Conservation (phyloP, 2,329 filamentous ascomycete genomes). For the Dissoconium aciculare region DNA sequence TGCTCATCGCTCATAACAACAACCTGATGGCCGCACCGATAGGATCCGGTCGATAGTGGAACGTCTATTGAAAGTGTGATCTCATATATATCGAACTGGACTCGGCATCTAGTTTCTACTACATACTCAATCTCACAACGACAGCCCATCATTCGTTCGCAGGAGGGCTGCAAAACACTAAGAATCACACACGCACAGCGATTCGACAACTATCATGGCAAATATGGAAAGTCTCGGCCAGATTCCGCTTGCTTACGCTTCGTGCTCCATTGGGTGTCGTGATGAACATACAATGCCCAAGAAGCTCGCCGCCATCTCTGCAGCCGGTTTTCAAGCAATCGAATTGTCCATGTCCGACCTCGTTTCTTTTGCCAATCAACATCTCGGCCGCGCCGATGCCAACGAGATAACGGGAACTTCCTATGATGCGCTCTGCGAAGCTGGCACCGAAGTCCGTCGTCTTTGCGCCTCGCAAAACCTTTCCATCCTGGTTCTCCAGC, state of each 20-base stretch:
- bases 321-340: constrained; percentile 51
- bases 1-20: no score
- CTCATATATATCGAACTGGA: no score
- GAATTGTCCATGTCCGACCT: constrained; percentile 66
- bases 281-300: constrained; percentile 39
- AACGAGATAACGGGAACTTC: constrained; percentile 38
- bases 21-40: no score
- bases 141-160: no score
- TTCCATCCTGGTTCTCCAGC: constrained; percentile 56
- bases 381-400: constrained; percentile 25
- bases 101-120: no score
- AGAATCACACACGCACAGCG: no score
- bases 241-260: constrained; percentile 40
- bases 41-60: no score
- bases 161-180: no score
- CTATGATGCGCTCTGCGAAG: constrained; percentile 42
- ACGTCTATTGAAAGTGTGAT: no score
- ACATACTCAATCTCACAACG: no score
- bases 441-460: constrained; percentile 40
- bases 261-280: constrained; percentile 40
- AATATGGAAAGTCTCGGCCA: constrained; percentile 14
- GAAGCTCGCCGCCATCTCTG: constrained; percentile 48
- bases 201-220: no score
- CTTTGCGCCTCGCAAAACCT: constrained; percentile 42
- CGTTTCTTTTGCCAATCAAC: constrained; percentile 42